These are phyloP conservation scores for Venturia oleaginea DNA, from an alignment of 2,329 filamentous ascomycete species.

Conservation along the genomic window DNA sequence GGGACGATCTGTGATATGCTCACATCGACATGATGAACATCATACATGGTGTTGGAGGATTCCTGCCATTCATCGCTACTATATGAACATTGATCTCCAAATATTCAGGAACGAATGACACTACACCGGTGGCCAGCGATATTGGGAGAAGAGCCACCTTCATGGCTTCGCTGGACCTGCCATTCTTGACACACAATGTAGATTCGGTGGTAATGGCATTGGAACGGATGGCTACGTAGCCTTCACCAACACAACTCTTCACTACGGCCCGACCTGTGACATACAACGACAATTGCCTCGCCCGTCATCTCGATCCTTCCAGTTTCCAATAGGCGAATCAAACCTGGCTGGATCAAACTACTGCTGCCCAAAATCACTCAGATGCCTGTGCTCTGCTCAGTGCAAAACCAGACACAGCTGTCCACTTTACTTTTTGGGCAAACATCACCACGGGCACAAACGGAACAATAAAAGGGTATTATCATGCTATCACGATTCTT, in stretches of 20 bases:
- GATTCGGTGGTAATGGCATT: constrained; percentile 12
- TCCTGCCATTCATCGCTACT: background rate
- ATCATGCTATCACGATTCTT: no score
- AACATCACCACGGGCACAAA: background rate
- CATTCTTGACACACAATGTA: constrained; percentile 16
- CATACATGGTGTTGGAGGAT: background rate
- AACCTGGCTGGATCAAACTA: background rate
- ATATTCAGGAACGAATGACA: constrained; percentile 28
- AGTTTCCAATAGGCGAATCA: background rate
- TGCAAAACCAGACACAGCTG: background rate
- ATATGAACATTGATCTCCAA: constrained; percentile 21
- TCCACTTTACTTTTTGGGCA: background rate
- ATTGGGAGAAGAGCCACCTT: constrained; percentile 7
- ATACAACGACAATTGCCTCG: background rate
- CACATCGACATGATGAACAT: background rate
- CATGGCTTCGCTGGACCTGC: constrained; percentile 1
- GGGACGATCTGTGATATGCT: background rate
- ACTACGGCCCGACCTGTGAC: background rate
- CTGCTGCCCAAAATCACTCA: background rate
- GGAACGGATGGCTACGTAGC: background rate
- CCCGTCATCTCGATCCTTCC: background rate
- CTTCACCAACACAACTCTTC: background rate
- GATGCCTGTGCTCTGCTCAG: background rate
- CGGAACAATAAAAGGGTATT: background rate
- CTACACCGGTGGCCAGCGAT: constrained; percentile 22